Conservation (phyloP, 1,284 basidiomycete genomes). For the Tilletia walkeri region DNA sequence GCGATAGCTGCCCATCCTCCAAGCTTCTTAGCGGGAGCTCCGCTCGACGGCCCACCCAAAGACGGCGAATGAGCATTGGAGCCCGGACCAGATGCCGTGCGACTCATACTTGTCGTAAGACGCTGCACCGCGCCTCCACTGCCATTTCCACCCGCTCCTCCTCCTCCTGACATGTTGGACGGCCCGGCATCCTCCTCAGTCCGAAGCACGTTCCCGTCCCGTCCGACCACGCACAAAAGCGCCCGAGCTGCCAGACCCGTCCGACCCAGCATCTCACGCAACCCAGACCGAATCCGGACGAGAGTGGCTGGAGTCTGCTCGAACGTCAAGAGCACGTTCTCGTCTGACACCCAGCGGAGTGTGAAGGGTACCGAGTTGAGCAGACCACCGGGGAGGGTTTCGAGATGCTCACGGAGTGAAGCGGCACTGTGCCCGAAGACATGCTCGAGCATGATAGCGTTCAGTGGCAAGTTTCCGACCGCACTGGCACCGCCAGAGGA, state of each 20-base stretch:
- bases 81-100: neutral
- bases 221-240: slow-evolving; percentile 1
- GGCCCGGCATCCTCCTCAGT: slow-evolving; percentile 8
- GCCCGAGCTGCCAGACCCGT: slow-evolving; percentile 1
- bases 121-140: no score
- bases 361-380: slow-evolving; percentile 30
- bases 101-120: no score
- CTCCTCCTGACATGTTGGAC: neutral
- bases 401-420: slow-evolving; percentile 32
- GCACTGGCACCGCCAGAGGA: slow-evolving; percentile 21
- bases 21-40: neutral
- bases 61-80: neutral
- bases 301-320: neutral
- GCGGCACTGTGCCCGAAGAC: slow-evolving; percentile 46
- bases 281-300: neutral
- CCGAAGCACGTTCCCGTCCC: neutral
- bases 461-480: slow-evolving; percentile 34
- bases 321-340: slow-evolving; percentile 43
- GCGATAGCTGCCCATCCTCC: slow-evolving; percentile 15
- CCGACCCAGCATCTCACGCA: slow-evolving; percentile 4
- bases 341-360: slow-evolving; percentile 41
- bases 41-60: neutral
- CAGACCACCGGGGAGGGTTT: slow-evolving; percentile 19
- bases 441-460: slow-evolving; percentile 38
- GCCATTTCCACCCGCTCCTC: no score